Percentiles rank a stretch among this genome's conserved stretches.
These are phyloP conservation scores for Coleophoma eucalyptorum DNA, from an alignment of 2,329 filamentous ascomycete species.

Conservation along the genomic window DNA sequence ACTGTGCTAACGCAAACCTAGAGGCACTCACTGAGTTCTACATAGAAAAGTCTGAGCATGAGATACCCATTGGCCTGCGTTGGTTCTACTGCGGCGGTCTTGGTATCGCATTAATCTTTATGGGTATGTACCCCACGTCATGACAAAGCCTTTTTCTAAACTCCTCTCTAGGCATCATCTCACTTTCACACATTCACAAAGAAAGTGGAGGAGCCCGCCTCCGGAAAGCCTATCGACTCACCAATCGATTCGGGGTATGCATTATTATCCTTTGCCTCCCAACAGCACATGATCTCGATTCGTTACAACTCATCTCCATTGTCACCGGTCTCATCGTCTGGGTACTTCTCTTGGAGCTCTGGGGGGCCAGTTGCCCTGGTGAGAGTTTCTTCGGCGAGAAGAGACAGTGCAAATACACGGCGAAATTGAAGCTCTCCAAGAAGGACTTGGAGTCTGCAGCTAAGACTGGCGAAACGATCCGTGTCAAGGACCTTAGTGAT, in stretches of 20 bases:
- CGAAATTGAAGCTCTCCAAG: slow-evolving; percentile 32
- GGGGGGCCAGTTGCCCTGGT: slow-evolving; percentile 41
- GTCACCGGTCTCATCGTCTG: slow-evolving; percentile 40
- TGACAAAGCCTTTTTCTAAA: neutral
- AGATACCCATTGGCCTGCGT: slow-evolving; percentile 49
- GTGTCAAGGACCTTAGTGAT: neutral
- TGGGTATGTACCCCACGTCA: slow-evolving; percentile 28
- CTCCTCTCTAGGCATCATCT: slow-evolving; percentile 37
- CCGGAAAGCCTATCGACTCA: slow-evolving; percentile 45
- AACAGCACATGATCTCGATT: slow-evolving; percentile 40
- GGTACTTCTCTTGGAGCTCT: slow-evolving; percentile 45
- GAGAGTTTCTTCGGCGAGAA: slow-evolving; percentile 39
- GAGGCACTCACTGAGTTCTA: slow-evolving; percentile 49
- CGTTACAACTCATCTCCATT: slow-evolving; percentile 40
- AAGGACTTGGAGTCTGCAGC: slow-evolving; percentile 28
- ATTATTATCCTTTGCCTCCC: slow-evolving; percentile 53
- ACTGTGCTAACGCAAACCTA: slow-evolving; percentile 42
- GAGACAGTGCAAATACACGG: slow-evolving; percentile 35
- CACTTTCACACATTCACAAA: slow-evolving; percentile 52
- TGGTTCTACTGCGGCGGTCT: slow-evolving; percentile 65
- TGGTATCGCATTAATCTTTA: slow-evolving; percentile 48
- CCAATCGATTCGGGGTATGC: slow-evolving; percentile 44
- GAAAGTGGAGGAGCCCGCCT: slow-evolving; percentile 43
- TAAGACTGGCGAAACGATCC: neutral
- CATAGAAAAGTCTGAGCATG: slow-evolving; percentile 39